Conservation (phyloP, 257 asterid species). For the Ajuga chamaepitys region DNA sequence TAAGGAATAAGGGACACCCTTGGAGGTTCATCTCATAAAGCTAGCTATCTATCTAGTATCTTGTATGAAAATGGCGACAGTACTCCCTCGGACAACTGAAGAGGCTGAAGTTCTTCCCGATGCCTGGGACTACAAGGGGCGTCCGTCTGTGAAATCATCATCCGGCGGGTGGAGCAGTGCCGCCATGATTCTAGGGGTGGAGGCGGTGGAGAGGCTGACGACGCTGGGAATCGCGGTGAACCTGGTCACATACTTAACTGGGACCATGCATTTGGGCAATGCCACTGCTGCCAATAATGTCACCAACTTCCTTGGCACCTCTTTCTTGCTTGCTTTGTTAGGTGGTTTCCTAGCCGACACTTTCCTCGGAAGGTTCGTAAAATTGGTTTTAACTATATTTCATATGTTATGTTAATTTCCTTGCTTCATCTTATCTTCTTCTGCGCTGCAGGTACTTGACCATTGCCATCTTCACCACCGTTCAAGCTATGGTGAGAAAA, state of each 20-base stretch:
- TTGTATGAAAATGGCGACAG: slow-evolving; percentile 12
- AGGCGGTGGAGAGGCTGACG: slow-evolving; percentile 74
- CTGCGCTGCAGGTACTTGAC: slow-evolving; percentile 53
- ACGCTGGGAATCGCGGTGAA: slow-evolving; percentile 84
- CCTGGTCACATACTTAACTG: slow-evolving; percentile 71
- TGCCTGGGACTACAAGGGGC: slow-evolving; percentile 87
- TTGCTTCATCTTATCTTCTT: not conserved
- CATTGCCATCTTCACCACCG: slow-evolving; percentile 61
- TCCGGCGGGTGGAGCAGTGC: slow-evolving; percentile 83
- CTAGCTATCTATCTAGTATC: too few species aligned
- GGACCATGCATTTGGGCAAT: slow-evolving; percentile 84
- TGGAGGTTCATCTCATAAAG: too few species aligned
- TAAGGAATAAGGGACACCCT: too few species aligned
- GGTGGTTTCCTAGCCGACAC: slow-evolving; percentile 87
- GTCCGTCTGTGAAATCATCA: slow-evolving; percentile 46
- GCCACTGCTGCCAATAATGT: slow-evolving; percentile 66
- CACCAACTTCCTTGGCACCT: slow-evolving; percentile 82
- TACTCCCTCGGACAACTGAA: slow-evolving; percentile 44
- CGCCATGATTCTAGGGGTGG: slow-evolving; percentile 92
- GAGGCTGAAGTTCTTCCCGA: slow-evolving; percentile 52
- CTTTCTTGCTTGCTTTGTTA: slow-evolving; percentile 68
- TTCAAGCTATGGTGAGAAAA: slow-evolving; percentile 69
- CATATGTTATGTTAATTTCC: not conserved
- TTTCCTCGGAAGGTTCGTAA: slow-evolving; percentile 55
- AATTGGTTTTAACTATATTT: not conserved